phyloP scores from a whole-genome alignment of 2,329 filamentous ascomycete genomes.

The Coleophoma eucalyptorum region DNA sequence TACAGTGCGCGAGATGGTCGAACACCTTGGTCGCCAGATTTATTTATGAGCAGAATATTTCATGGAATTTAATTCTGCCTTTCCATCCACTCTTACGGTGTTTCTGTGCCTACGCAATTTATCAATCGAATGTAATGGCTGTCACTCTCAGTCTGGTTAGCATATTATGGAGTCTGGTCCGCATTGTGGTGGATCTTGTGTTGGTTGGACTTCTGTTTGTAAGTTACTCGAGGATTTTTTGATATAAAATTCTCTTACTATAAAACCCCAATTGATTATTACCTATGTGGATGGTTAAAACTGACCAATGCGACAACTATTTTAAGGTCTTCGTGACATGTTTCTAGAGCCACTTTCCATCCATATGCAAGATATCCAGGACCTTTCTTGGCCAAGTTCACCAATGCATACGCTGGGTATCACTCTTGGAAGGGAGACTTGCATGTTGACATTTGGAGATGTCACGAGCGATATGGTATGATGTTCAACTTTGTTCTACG shows the following conservation, averaged over 20 bases:
- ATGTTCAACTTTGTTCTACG: background rate
- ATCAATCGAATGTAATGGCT: background rate
- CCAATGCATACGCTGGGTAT: slow-evolving; percentile 19
- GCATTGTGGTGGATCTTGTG: background rate
- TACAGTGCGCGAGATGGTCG: background rate
- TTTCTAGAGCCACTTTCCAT: no score
- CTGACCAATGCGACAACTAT: slow-evolving; percentile 2
- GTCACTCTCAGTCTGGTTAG: background rate
- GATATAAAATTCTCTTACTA: background rate
- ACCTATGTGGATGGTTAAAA: background rate
- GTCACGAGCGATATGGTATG: slow-evolving; percentile 27
- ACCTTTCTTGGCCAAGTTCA: slow-evolving; percentile 23
- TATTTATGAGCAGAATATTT: no score
- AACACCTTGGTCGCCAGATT: no score
- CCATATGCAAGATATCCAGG: slow-evolving; percentile 26
- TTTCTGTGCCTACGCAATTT: background rate
- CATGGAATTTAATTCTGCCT: background rate
- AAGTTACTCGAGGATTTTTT: background rate
- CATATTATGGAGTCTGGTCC: background rate
- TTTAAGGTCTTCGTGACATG: no score
- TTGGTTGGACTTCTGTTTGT: background rate
- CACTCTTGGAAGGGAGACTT: slow-evolving; percentile 28
- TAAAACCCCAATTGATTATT: background rate
- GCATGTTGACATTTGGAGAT: slow-evolving; percentile 25
- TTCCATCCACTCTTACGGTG: background rate